Evolutionary conservation across 2,329 filamentous ascomycete species (phyloP), one percentile per base, ranked within the genome.

Genomic region (Neofusicoccum laricinum): DNA sequence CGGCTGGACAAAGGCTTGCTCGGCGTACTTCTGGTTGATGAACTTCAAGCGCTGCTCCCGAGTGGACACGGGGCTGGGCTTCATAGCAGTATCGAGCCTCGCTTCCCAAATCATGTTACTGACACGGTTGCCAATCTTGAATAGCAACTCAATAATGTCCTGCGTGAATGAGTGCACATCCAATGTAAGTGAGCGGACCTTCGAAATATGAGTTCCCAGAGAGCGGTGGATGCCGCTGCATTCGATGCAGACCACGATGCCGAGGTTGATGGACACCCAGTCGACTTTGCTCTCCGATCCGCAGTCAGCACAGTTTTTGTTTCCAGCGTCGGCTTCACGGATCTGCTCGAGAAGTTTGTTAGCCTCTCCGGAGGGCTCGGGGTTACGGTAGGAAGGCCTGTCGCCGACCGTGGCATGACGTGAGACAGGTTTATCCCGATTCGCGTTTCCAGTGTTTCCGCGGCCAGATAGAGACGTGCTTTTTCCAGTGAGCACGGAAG

Each of bases 31-130:
- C 63, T 90, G 85, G 0, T 92, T 98, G 76, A 99, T 98, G 76
- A 97, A 99, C 69, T 86, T 90, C n/a, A 98, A 82, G 21, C 95
- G 87, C 76, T 97, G 92, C 75, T 99, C 95, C 45, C 95, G 87
- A 5, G 88, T 93, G 25, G 93, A 92, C 70, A 89, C 88, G 0
- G 92, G 85, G 0, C 83, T 81, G 4, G 92, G 93, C 74, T 97
- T 98, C 50, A 85, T 72, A 5, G 84, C 80, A 25, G 85, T 84
- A 65, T 97, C 92, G 25, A 98, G 83, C 66, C 82, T 91, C 14
- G 93, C 89, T 80, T 99, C 95, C 92, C 93, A 99, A 19, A 99
- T 85, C 89, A 94, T 94, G 77, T 99, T 99, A 71, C 93, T 95
- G 59, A 97, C 88, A 58, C 93, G 88, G 75, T 99, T 99, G 67